These are phyloP conservation scores for Lepidium africanum DNA, from an alignment of 345 rosid species.

Conservation along the genomic window DNA sequence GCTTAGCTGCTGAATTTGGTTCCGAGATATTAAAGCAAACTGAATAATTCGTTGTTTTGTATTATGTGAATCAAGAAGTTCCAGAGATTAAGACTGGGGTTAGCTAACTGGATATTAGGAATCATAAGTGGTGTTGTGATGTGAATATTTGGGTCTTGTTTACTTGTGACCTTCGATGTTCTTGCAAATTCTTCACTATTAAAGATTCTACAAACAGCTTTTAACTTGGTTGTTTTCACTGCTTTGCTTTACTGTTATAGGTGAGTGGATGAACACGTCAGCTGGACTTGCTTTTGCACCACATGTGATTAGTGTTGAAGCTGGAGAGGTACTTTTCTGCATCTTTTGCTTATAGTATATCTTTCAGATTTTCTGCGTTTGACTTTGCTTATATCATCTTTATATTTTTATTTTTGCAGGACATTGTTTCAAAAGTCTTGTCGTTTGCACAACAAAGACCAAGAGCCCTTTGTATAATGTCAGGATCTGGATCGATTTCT, in stretches of 20 bases:
- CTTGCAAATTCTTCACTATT: no score
- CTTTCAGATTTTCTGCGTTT: neutral
- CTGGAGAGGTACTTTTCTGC: slow-evolving; percentile 57
- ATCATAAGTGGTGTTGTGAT: neutral
- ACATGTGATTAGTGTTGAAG: slow-evolving; percentile 64
- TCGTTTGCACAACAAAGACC: slow-evolving; percentile 77
- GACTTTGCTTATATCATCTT: neutral
- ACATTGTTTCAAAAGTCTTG: slow-evolving; percentile 64
- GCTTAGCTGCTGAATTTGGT: neutral
- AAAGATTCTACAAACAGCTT: neutral
- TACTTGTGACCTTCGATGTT: no score
- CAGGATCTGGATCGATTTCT: slow-evolving; percentile 72
- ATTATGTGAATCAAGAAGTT: neutral
- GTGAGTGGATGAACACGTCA: slow-evolving; percentile 90
- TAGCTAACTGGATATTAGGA: neutral
- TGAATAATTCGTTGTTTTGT: neutral
- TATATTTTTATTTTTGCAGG: slow-evolving; percentile 36
- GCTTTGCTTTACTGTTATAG: slow-evolving; percentile 32
- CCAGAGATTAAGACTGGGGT: neutral
- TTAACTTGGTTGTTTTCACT: neutral
- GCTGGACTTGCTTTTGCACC: slow-evolving; percentile 91
- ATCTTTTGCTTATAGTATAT: neutral
- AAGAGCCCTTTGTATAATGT: slow-evolving; percentile 82
- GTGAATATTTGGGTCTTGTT: neutral
- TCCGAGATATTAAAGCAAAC: neutral